phyloP scores from a whole-genome alignment of 257 asterid genomes.

The Solanum verrucosum region DNA sequence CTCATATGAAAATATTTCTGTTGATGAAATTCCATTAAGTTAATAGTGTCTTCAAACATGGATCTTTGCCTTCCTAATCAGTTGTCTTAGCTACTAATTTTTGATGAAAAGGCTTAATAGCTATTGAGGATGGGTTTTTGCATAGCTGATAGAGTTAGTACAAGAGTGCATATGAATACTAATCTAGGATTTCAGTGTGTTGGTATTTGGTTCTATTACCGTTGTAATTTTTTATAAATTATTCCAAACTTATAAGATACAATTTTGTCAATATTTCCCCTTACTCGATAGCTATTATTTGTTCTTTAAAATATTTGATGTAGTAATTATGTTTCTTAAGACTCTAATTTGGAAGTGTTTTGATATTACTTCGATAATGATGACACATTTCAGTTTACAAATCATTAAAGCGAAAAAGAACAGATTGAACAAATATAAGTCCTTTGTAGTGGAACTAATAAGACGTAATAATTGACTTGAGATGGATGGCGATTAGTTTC shows the following conservation, averaged over 20 bases:
- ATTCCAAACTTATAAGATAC: background rate
- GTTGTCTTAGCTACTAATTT: background rate
- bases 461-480: background rate
- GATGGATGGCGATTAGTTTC: background rate
- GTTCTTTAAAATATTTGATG: background rate
- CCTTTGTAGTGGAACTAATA: background rate
- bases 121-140: background rate
- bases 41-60: background rate
- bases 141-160: background rate
- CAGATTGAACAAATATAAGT: background rate
- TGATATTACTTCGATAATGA: background rate
- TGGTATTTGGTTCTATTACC: background rate
- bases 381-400: background rate
- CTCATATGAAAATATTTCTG: background rate
- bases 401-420: background rate
- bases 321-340: background rate
- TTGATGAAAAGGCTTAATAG: background rate
- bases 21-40: background rate
- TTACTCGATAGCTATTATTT: background rate
- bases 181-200: background rate
- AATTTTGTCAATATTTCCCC: background rate
- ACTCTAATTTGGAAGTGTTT: background rate
- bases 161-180: background rate
- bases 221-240: background rate
- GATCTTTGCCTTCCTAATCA: background rate